phyloP scores from a whole-genome alignment of 129 eudicot genomes.

The Chrysanthemum lavandulifolium region DNA sequence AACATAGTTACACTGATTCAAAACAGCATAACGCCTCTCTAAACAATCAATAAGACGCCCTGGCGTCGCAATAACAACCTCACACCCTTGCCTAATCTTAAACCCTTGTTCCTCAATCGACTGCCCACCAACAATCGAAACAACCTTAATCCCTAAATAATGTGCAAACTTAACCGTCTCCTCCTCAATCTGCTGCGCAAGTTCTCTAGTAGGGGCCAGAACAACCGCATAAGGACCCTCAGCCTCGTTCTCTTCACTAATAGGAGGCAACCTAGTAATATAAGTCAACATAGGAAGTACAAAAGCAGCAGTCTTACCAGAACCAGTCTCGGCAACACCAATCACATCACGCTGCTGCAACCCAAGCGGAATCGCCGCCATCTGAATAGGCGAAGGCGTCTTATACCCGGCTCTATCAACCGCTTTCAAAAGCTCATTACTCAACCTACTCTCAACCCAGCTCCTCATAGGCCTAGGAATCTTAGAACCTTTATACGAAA shows the following conservation, averaged over 20 bases:
- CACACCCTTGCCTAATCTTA: slow-evolving; percentile 61
- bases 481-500: slow-evolving; percentile 55
- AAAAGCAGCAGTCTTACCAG: slow-evolving; percentile 65
- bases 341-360: slow-evolving; percentile 59
- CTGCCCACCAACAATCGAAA: slow-evolving; percentile 62
- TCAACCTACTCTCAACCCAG: slow-evolving; percentile 54
- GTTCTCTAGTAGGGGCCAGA: slow-evolving; percentile 59
- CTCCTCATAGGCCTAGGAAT: slow-evolving; percentile 58
- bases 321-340: slow-evolving; percentile 62
- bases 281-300: slow-evolving; percentile 66
- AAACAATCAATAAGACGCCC: slow-evolving; percentile 56
- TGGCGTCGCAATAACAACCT: slow-evolving; percentile 63
- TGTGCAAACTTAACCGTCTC: slow-evolving; percentile 63
- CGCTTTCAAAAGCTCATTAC: slow-evolving; percentile 49
- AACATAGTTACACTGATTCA: slow-evolving; percentile 61
- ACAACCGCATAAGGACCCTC: slow-evolving; percentile 71
- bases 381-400: slow-evolving; percentile 61
- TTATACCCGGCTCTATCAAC: slow-evolving; percentile 58
- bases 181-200: slow-evolving; percentile 65
- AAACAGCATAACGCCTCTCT: slow-evolving; percentile 49
- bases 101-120: slow-evolving; percentile 67
- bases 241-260: slow-evolving; percentile 58
- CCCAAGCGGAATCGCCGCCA: slow-evolving; percentile 65
- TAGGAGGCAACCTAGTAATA: slow-evolving; percentile 55
- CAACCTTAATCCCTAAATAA: slow-evolving; percentile 54